Evolutionary conservation across 768 basidiomycete genomes (phyloP), one percentile per base, ranked within the genome.

Genomic region (Boletus sp.): DNA sequence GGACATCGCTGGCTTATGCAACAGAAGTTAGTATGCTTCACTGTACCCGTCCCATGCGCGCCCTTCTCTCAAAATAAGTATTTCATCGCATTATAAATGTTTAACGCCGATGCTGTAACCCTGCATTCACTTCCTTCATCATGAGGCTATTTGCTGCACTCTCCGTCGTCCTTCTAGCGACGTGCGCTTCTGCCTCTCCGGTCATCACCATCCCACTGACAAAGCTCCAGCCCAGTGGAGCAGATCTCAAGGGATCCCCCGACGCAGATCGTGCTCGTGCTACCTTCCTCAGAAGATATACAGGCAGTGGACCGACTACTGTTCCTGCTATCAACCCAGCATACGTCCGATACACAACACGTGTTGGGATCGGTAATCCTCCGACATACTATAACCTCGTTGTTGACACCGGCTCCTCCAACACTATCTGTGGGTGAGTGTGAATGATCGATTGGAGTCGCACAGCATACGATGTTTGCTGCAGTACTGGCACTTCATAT

Each of bases 371-470:
- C 9, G 68, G 71, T 15, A 49, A 11, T 28, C 71, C 71, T 18
- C 39, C 61, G 9, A 72, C 68, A 4, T 60, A 66, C 46, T 68
- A 70, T 55, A 59, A 65, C 49, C 62, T 72, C 9, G 35, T 71
- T 9, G 53, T 72, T n/a, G 73, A 73, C 55, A 73, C 73, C 6
- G 70, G 72, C 9, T 66, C 65, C 24, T 66, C 73, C 17, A 73
- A 71, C 51, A 74, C 68, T 0, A 71, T 71, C 48, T 63, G 71
- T 49, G 61, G 57, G 50, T 55, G 17, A n/a, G 58, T 52, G 2
- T 36, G 54, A 7, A 51, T 12, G 35, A 20, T 42, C 18, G 8
- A 35, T 57, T 17, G 30, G 55, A 30, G 15, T 44, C 30, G 7
- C 14, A 6, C 10, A 28, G 18, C 14, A 17, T 29, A 35, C 11